Base-by-base conservation (phyloP, 2,329 filamentous ascomycete species). In the Tolypocladium inflatum region DNA sequence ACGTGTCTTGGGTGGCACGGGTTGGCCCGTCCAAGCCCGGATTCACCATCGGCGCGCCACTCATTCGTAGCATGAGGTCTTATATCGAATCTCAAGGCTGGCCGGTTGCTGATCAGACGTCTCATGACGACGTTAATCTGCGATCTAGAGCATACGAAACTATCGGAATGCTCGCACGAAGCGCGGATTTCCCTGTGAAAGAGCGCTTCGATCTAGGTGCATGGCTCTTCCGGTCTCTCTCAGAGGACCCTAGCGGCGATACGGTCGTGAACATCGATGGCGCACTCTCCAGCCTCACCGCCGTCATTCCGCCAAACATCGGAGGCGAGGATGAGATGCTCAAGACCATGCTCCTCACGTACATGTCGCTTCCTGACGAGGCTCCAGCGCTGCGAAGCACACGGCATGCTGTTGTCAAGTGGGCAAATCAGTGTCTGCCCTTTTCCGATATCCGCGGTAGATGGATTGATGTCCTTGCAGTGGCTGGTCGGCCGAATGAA, bases 181-280 rank as follows among this genome's bases (percentile, higher is more conserved):
- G 82, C 4, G 82, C 86, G 4, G 73, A 80, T 3, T 80, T 84
- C 63, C 75, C 85, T 4, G 66, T 83, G 15, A 73, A 73, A 43
- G 76, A 80, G 78, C 66, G 83, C 78, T 58, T 81, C 38, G 62
- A 76, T 83, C 55, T 83, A 83, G 63, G 83, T 0, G 59, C 81
- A 55, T 97, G 91, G 88, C 79, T 97, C 0, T 95, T 97, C 66
- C 82, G 82, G 33, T 93, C 92, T 0, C 77, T 97, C 3, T 86
- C 87, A 13, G 87, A 91, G 63, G 93, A 97, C 65, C 82, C 85
- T 0, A 89, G 85, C 1, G 81, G 85, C 0, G 86, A 88, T 10
- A 87, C 92, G 1, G 88, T 89, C 53, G 86, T 96, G 61, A 94
- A 91, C 67, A 91, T 97, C 57, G 92, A 97, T 65, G 90, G 93